Conservation (phyloP, 176 grass and related monocot species). For the Puccinellia tenuiflora region DNA sequence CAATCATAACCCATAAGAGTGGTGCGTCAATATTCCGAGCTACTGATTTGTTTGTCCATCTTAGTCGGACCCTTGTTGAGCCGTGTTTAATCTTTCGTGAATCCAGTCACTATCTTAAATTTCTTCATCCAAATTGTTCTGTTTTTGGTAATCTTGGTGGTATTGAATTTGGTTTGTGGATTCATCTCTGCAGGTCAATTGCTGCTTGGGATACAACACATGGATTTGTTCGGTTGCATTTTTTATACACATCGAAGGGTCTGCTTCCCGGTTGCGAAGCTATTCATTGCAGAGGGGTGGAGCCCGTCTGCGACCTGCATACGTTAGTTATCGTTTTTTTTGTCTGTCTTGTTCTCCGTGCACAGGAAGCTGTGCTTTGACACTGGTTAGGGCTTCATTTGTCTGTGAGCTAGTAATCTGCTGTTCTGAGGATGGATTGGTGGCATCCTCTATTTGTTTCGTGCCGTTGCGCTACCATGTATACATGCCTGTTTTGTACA, state of each 20-base stretch:
- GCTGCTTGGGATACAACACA: slow-evolving; percentile 31
- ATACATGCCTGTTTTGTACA: background rate
- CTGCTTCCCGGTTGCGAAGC: slow-evolving; percentile 40
- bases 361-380: slow-evolving; percentile 29
- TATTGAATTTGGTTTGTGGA: background rate
- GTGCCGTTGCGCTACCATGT: background rate
- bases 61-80: too few species aligned
- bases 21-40: background rate
- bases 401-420: background rate
- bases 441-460: slow-evolving; percentile 14
- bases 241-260: slow-evolving; percentile 29
- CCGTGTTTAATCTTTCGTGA: too few species aligned
- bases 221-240: slow-evolving; percentile 31
- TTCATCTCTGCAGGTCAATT: slow-evolving; percentile 29
- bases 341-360: background rate
- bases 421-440: slow-evolving; percentile 20
- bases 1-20: background rate
- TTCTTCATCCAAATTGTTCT: background rate
- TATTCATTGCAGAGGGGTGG: slow-evolving; percentile 32
- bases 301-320: background rate
- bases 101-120: background rate
- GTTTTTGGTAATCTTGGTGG: background rate
- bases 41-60: background rate
- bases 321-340: slow-evolving; percentile 16
- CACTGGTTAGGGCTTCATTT: background rate